Conservation (phyloP, 2,329 filamentous ascomycete genomes). For the Cryphonectria naterciae region DNA sequence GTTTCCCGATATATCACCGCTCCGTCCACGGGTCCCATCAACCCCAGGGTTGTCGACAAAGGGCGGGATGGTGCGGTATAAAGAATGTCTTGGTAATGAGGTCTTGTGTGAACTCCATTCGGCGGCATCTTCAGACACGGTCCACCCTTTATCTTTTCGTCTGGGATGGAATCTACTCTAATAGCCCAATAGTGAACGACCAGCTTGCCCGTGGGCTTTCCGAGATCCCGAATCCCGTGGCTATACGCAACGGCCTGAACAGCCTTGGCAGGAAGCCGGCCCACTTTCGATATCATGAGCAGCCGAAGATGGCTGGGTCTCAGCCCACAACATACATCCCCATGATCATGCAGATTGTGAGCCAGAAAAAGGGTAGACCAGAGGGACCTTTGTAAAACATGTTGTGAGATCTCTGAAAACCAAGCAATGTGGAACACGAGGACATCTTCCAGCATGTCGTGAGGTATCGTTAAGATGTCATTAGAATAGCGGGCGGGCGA, state of each 20-base stretch:
- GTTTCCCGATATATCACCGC: constrained; percentile 67
- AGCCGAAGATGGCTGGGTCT: neutral
- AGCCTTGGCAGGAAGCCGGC: constrained; percentile 29
- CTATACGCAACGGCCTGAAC: constrained; percentile 40
- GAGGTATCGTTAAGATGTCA: neutral
- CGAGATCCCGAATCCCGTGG: constrained; percentile 49
- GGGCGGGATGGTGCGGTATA: constrained; percentile 36
- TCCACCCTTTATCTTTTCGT: neutral
- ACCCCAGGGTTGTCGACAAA: constrained; percentile 45
- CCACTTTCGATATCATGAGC: neutral
- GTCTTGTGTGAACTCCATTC: neutral
- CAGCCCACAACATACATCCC: neutral
- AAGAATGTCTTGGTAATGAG: constrained; percentile 46
- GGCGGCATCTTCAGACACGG: neutral
- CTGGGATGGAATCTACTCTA: neutral
- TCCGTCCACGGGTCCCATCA: constrained; percentile 27
- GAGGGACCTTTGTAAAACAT: neutral
- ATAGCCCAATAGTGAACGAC: constrained; percentile 32
- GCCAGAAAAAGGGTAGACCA: neutral
- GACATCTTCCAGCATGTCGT: neutral
- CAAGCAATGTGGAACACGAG: neutral
- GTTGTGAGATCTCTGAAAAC: neutral
- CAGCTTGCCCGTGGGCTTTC: constrained; percentile 49
- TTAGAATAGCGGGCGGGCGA: neutral
- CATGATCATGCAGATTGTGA: neutral